Percentiles rank a stretch among this genome's conserved stretches.
Evolutionary conservation across 2,329 filamentous ascomycete species (phyloP).

Genomic region (Cladobotryum protrusum): DNA sequence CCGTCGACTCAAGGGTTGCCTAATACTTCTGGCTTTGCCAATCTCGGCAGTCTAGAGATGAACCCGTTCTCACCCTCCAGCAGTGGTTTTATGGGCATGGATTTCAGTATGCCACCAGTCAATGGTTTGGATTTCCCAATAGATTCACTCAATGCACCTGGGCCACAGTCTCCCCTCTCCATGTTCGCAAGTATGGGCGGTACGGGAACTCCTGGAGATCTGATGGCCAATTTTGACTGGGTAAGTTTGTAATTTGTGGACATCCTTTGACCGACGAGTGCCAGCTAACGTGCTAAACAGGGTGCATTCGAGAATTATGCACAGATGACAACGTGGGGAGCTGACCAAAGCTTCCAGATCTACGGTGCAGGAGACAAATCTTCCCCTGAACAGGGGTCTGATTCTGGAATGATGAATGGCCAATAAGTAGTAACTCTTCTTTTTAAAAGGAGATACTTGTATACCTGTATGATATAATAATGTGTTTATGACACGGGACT

Average conservation of each 20-base stretch:
- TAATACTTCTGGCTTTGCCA: slow-evolving; percentile 20
- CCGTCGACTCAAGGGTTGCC: slow-evolving; percentile 22
- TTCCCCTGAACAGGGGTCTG: slow-evolving; percentile 22
- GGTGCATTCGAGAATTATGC: slow-evolving; percentile 52
- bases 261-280: neutral
- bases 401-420: slow-evolving; percentile 18
- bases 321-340: slow-evolving; percentile 46
- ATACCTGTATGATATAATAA: slow-evolving; percentile 7
- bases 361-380: slow-evolving; percentile 31
- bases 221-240: slow-evolving; percentile 52
- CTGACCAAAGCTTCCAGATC: slow-evolving; percentile 47
- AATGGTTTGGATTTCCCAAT: slow-evolving; percentile 26
- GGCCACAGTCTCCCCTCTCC: slow-evolving; percentile 40
- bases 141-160: slow-evolving; percentile 23
- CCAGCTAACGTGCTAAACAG: slow-evolving; percentile 30
- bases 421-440: slow-evolving; percentile 7
- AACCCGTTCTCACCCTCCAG: slow-evolving; percentile 32
- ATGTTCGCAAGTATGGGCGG: slow-evolving; percentile 44
- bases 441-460: no score
- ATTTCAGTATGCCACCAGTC: slow-evolving; percentile 32
- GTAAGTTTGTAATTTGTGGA: slow-evolving; percentile 31
- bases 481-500: slow-evolving; percentile 1
- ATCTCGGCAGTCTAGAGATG: slow-evolving; percentile 20
- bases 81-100: slow-evolving; percentile 37
- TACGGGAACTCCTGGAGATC: slow-evolving; percentile 31